Percentiles rank a stretch among this genome's conserved stretches.
Evolutionary conservation across 2,329 filamentous ascomycete genomes (phyloP).

Genomic region (Podosphaera xanthii): DNA sequence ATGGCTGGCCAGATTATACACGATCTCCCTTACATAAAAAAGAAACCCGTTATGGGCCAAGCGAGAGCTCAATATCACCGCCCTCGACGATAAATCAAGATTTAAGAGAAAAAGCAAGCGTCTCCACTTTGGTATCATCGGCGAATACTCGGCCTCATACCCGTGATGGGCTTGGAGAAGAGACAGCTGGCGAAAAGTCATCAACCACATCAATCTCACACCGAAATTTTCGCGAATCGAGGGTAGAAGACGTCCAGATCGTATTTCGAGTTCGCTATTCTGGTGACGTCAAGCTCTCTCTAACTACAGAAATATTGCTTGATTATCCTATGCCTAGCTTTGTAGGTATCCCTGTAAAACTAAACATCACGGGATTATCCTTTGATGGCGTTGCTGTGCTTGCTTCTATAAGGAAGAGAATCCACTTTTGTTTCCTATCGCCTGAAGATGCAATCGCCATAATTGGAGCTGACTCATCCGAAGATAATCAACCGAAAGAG

Average conservation of each 20-base stretch:
- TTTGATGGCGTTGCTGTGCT: conserved; percentile 90
- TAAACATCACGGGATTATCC: conserved; percentile 83
- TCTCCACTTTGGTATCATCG: conserved; percentile 36
- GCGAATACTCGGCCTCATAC: conserved; percentile 33
- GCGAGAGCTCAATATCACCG: conserved; percentile 13
- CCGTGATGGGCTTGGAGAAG: conserved; percentile 22
- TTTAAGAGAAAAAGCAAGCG: conserved; percentile 35
- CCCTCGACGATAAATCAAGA: conserved; percentile 16
- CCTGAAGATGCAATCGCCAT: conserved; percentile 71
- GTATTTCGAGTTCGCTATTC: conserved; percentile 78
- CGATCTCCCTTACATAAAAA: conserved; percentile 11
- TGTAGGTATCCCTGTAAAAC: conserved; percentile 77
- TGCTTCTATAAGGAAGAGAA: conserved; percentile 68
- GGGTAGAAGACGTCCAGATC: conserved; percentile 73
- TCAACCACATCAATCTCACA: conserved; percentile 17
- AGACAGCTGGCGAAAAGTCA: conserved; percentile 14
- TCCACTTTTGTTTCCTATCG: conserved; percentile 86
- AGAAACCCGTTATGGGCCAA: conserved; percentile 10
- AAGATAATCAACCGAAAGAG: conserved; percentile 9
- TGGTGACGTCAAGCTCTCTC: conserved; percentile 64
- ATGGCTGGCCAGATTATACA: not conserved
- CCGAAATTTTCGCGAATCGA: conserved; percentile 42
- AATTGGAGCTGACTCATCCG: conserved; percentile 20
- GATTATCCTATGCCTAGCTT: conserved; percentile 99
- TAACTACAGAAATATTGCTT: conserved; percentile 85